Conservation (phyloP, 2,329 filamentous ascomycete genomes). For the Fusarium sp. region DNA sequence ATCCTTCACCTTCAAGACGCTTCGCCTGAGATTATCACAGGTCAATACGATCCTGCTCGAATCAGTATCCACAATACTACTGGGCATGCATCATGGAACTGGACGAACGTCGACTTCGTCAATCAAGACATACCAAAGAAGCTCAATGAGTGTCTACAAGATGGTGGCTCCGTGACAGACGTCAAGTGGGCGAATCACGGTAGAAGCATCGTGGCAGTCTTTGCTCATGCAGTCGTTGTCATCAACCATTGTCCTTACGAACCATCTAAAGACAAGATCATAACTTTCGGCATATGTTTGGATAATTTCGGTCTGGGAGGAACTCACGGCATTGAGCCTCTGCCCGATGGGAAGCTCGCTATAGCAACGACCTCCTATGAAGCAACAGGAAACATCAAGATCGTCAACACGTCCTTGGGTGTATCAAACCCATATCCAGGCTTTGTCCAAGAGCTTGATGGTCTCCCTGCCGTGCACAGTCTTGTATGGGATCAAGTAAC, state of each 20-base stretch:
- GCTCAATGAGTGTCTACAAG: not conserved
- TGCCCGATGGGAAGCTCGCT: not conserved
- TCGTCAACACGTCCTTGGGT: not conserved
- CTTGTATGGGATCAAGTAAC: not conserved
- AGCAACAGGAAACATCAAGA: not conserved
- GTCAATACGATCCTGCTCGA: not conserved
- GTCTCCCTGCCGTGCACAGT: not conserved
- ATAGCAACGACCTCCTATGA: not conserved
- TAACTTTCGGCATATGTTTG: not conserved
- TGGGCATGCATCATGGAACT: not conserved
- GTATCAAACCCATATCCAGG: not conserved
- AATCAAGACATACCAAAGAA: not conserved
- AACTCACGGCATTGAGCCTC: not conserved
- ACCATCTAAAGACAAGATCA: not conserved
- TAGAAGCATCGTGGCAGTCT: not conserved
- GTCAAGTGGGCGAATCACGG: not conserved
- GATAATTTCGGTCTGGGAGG: not conserved
- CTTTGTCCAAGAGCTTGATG: not conserved
- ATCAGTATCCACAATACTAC: not conserved
- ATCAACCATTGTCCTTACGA: not conserved
- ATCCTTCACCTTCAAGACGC: fast-evolving
- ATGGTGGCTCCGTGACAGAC: not conserved
- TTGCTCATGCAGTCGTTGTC: not conserved
- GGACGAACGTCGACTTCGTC: not conserved
- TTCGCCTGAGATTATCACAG: not conserved